Conservation (phyloP, 331 rosid species). For the Malus hybrid region DNA sequence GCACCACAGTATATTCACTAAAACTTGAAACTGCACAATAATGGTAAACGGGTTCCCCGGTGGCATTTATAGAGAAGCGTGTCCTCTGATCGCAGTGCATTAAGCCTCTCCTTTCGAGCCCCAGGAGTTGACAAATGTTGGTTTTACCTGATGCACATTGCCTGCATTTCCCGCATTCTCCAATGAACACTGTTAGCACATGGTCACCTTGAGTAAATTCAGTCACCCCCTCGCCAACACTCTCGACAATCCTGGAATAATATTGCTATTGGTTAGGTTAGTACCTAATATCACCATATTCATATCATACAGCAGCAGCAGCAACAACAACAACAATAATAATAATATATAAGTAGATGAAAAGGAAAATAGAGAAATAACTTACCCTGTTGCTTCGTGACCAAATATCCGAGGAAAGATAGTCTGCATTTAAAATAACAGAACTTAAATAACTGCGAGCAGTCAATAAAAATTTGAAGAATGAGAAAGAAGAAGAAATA, state of each 20-base stretch:
- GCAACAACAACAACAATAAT: too few species aligned
- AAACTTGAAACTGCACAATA: slow-evolving; percentile 97
- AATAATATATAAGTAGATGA: not conserved
- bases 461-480: not conserved
- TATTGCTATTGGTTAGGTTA: too few species aligned
- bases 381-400: slow-evolving; percentile 96
- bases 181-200: slow-evolving; percentile 86
- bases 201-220: slow-evolving; percentile 82
- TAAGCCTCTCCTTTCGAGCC: slow-evolving; percentile 78
- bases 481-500: not conserved
- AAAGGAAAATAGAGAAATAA: not conserved
- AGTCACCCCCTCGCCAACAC: slow-evolving; percentile 78
- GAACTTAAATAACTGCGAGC: not conserved
- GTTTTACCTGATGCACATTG: slow-evolving; percentile 74
- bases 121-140: slow-evolving; percentile 72
- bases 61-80: slow-evolving; percentile 56
- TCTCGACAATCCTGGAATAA: slow-evolving; percentile 42
- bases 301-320: too few species aligned
- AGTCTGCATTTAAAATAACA: slow-evolving; percentile 40
- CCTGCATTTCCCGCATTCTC: slow-evolving; percentile 79
- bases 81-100: slow-evolving; percentile 96
- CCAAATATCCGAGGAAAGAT: slow-evolving; percentile 98
- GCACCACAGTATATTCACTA: slow-evolving; percentile 89
- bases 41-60: slow-evolving; percentile 77
- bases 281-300: too few species aligned